Percentiles rank a stretch among this genome's conserved stretches.
These are phyloP conservation scores for Leptodermis oblonga DNA, from an alignment of 257 asterid species.

Conservation along the genomic window DNA sequence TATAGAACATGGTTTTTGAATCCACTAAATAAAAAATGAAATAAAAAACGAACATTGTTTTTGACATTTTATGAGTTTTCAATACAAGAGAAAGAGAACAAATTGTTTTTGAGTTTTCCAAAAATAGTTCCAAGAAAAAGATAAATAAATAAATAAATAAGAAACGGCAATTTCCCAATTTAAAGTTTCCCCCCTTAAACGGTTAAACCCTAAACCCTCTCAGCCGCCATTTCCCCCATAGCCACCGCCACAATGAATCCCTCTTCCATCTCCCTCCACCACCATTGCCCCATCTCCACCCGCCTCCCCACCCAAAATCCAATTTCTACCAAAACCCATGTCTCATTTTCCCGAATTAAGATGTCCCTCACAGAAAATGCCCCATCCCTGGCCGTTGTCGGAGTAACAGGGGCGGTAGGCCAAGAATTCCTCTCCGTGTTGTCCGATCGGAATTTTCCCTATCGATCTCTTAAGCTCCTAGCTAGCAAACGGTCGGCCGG, in stretches of 20 bases:
- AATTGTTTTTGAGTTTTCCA: no score
- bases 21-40: no score
- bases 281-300: constrained; percentile 17
- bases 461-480: constrained; percentile 80
- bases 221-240: constrained; percentile 1
- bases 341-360: constrained; percentile 40
- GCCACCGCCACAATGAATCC: constrained; percentile 42
- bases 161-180: no score
- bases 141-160: no score
- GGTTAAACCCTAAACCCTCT: constrained; percentile 10
- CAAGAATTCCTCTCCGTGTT: constrained; percentile 89
- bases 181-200: background rate
- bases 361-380: constrained; percentile 81
- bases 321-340: constrained; percentile 15
- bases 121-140: no score
- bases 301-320: constrained; percentile 16
- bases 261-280: constrained; percentile 43
- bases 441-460: constrained; percentile 77
- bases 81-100: no score
- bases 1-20: no score
- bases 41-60: no score
- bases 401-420: constrained; percentile 95
- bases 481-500: constrained; percentile 89
- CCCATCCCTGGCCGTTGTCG: constrained; percentile 88
- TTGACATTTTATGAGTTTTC: no score